Base-by-base conservation (phyloP, 768 basidiomycete species). In the Hericium erinaceus region DNA sequence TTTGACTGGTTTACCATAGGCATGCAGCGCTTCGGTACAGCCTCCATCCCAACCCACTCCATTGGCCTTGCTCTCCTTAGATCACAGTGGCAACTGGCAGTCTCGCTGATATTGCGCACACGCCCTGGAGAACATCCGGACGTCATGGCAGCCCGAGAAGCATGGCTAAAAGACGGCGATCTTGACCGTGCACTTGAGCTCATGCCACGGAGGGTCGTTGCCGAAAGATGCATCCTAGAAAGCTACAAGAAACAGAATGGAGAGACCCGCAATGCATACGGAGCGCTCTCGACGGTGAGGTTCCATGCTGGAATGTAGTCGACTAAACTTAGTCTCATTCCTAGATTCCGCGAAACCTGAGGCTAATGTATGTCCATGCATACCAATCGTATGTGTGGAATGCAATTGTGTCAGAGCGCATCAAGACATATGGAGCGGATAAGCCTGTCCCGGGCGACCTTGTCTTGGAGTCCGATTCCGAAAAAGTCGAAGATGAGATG, bases 321-420 rank as follows among this genome's bases (percentile, higher is more conserved):
- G 3, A 33, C 33, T 33, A 4, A 33, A 33, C 33, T 33, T 33
- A 33, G 6, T 33, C 8, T 33, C 9, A 4, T 10, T 33, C 33
- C 44, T 63, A 98, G 95, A 98, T 99, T 63, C 97, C 97, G 13
- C 81, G 88, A 57, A 98, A 95, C 67, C 80, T 99, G 58, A 82
- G 97, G 53, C 74, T 97, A 62, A 98, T 99, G 91, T 99, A 98
- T 69, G 85, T 98, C 56, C 97, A 99, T 70, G 95, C 95, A 33
- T 99, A 98, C 69, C 97, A 99, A 70, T 95, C 92, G 15, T 99
- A 98, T 65, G 86, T 98, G 38, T 99, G 95, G 95, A 99, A 99
- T 71, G 85, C 92, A 50, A 86, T 98, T 57, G 92, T 95, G 41
- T 98, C 95, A 3, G 93, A 98, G 71, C 87, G 97, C 12, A 85